Evolutionary conservation across 2,329 filamentous ascomycete genomes (phyloP).

Genomic region (Pseudopithomyces maydicus): DNA sequence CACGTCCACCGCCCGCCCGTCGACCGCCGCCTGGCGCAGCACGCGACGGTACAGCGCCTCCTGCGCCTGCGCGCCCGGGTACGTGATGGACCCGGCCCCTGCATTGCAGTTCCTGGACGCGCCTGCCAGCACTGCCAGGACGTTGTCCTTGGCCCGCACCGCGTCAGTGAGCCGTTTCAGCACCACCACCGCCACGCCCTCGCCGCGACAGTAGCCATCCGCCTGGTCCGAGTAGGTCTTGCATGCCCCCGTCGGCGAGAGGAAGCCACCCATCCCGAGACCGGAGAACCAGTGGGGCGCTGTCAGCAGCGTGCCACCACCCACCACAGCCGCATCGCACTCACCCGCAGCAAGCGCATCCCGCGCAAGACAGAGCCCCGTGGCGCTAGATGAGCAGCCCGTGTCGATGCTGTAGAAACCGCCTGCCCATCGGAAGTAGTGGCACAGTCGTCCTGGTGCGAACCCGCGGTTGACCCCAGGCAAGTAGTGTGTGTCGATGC

Average conservation of each 20-base stretch:
- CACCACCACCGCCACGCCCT: conserved; percentile 23
- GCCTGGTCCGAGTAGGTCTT: conserved; percentile 34
- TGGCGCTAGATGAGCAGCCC: conserved; percentile 24
- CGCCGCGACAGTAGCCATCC: conserved; percentile 47
- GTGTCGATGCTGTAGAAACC: conserved; percentile 22
- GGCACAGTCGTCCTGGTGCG: conserved; percentile 47
- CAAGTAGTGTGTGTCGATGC: conserved; percentile 50
- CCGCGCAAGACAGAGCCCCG: conserved; percentile 26
- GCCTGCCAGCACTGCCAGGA: conserved; percentile 41
- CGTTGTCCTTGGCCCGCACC: no score
- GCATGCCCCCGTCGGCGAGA: conserved; percentile 22
- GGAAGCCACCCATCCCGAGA: conserved; percentile 16
- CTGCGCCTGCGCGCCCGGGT: conserved; percentile 21
- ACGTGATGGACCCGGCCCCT: conserved; percentile 23
- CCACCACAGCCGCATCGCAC: conserved; percentile 14
- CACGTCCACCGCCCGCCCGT: no score
- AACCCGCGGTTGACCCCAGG: conserved; percentile 58
- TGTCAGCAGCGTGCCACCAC: conserved; percentile 18
- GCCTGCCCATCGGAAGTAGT: no score
- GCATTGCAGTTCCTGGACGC: conserved; percentile 40
- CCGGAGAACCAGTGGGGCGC: conserved; percentile 50
- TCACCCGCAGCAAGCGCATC: conserved; percentile 32
- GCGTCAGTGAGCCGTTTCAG: no score
- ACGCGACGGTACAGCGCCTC: conserved; percentile 7
- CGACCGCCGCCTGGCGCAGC: no score